These are phyloP conservation scores for Daedaleopsis nitida DNA, from an alignment of 768 basidiomycete genomes.

Conservation along the genomic window DNA sequence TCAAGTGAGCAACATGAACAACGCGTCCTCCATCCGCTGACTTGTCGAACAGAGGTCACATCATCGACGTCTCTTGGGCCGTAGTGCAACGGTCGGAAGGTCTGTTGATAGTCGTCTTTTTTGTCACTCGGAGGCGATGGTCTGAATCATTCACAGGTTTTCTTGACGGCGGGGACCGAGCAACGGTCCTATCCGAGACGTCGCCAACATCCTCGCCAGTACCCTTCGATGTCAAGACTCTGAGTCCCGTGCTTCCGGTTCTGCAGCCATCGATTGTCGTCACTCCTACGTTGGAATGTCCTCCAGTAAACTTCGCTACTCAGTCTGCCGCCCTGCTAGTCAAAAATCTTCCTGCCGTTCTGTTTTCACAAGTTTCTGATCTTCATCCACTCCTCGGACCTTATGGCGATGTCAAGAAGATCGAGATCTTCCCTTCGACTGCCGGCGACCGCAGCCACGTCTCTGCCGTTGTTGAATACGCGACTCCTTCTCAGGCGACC, in stretches of 20 bases:
- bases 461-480: conserved; percentile 67
- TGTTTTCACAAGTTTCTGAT: conserved; percentile 69
- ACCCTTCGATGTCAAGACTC: conserved; percentile 28
- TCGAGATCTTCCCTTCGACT: conserved; percentile 47
- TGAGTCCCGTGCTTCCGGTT: conserved; percentile 29
- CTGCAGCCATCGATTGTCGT: conserved; percentile 20
- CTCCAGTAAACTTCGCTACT: conserved; percentile 11
- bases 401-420: conserved; percentile 66
- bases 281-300: conserved; percentile 21
- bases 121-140: background rate
- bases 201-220: conserved; percentile 34
- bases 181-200: conserved; percentile 57
- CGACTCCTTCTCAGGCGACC: conserved; percentile 51
- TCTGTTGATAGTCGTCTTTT: conserved; percentile 25
- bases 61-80: conserved; percentile 83
- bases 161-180: conserved; percentile 79
- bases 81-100: conserved; percentile 87
- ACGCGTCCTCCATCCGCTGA: conserved; percentile 7
- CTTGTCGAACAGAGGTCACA: conserved; percentile 55
- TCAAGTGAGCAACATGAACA: conserved; percentile 50
- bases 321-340: conserved; percentile 49
- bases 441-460: conserved; percentile 41
- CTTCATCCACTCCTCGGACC: conserved; percentile 74
- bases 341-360: conserved; percentile 61
- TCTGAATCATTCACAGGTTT: conserved; percentile 51